Conservation (phyloP, 768 basidiomycete species). For the Boletus rex-veris region DNA sequence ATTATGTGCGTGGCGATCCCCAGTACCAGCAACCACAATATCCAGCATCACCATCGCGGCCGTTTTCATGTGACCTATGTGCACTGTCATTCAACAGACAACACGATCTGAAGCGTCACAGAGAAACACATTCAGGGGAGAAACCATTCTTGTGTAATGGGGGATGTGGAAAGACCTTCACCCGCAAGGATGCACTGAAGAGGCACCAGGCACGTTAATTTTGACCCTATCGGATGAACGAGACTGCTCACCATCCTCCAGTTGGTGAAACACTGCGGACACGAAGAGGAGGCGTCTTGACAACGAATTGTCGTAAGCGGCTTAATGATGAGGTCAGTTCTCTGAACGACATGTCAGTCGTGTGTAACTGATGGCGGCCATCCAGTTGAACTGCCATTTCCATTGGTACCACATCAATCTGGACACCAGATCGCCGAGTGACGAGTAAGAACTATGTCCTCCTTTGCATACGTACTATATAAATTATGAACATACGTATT, state of each 20-base stretch:
- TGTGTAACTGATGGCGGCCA: conserved; percentile 20
- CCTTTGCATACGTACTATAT: conserved; percentile 29
- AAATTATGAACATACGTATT: conserved; percentile 28
- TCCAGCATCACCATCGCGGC: conserved; percentile 56
- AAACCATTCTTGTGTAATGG: conserved; percentile 83
- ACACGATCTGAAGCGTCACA: conserved; percentile 81
- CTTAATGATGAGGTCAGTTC: conserved; percentile 14
- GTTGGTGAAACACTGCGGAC: conserved; percentile 79
- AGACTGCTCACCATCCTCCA: conserved; percentile 27
- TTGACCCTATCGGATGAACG: conserved; percentile 1
- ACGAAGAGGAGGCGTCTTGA: conserved; percentile 48
- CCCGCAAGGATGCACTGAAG: conserved; percentile 82
- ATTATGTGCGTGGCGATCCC: conserved; percentile 33
- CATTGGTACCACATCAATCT: conserved; percentile 26
- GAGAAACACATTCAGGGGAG: conserved; percentile 82
- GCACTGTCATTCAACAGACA: conserved; percentile 81
- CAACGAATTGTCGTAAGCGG: conserved; percentile 17
- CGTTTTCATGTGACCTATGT: conserved; percentile 70
- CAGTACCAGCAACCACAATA: conserved; percentile 39
- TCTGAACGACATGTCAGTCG: conserved; percentile 8
- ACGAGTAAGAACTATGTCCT: conserved; percentile 17
- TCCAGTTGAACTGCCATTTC: conserved; percentile 20
- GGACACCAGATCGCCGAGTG: conserved; percentile 16
- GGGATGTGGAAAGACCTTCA: conserved; percentile 84
- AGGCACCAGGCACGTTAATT: conserved; percentile 65